These are phyloP conservation scores for Elaeagnus macrophylla DNA, from an alignment of 306 rosid species.

Conservation along the genomic window DNA sequence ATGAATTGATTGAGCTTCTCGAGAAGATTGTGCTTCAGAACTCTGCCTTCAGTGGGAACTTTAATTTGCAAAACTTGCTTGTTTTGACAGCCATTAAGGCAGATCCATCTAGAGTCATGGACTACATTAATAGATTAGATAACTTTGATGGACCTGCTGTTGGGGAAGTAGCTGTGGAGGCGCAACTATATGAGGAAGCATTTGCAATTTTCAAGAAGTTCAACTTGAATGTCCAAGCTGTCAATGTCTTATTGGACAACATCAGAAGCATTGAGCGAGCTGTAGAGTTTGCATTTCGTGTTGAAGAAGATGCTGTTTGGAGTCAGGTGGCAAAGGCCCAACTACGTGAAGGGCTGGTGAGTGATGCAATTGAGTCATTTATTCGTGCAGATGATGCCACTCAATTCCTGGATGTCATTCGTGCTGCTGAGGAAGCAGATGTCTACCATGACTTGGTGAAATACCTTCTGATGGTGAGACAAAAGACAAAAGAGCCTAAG, in stretches of 20 bases:
- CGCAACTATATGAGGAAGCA: conserved; percentile 85
- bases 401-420: conserved; percentile 88
- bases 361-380: conserved; percentile 96
- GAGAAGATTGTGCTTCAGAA: conserved; percentile 99
- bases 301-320: conserved; percentile 99
- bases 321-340: conserved; percentile 99
- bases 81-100: conserved; percentile 97
- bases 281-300: conserved; percentile 97
- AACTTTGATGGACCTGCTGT: conserved; percentile 98
- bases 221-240: conserved; percentile 96
- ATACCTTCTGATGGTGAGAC: conserved; percentile 97
- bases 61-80: conserved; percentile 88
- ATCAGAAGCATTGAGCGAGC: conserved; percentile 88
- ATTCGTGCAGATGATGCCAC: conserved; percentile 94
- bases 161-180: conserved; percentile 97
- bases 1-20: conserved; percentile 95
- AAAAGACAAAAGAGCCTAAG: conserved; percentile 87
- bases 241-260: conserved; percentile 81
- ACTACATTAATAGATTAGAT: conserved; percentile 84
- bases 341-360: conserved; percentile 90
- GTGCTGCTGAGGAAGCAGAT: conserved; percentile 68
- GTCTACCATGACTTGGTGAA: conserved; percentile 89
- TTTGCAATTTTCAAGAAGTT: conserved; percentile 96
- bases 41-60: conserved; percentile 99
- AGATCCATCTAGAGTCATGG: conserved; percentile 98